phyloP scores from a whole-genome alignment of 345 rosid species.

The Capsella bursapastoris region DNA sequence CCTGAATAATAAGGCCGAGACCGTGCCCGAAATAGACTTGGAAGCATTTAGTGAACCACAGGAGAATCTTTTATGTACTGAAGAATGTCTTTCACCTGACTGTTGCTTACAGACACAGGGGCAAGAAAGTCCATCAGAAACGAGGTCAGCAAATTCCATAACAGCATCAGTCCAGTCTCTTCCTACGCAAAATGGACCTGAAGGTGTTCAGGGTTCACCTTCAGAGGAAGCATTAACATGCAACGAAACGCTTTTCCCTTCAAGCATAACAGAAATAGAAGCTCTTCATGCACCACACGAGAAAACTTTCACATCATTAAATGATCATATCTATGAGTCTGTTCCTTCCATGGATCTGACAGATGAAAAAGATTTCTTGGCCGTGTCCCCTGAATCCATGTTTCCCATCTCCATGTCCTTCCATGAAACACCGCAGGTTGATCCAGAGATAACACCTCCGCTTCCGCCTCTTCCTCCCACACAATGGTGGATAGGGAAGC shows the following conservation, averaged over 20 bases:
- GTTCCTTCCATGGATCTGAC: neutral
- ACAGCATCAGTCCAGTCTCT: conserved; percentile 22
- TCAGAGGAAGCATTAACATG: neutral
- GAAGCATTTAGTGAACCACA: neutral
- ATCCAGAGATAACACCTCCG: conserved; percentile 62
- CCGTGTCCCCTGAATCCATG: conserved; percentile 13
- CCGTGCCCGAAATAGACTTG: neutral
- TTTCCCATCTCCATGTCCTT: conserved; percentile 9
- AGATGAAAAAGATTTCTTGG: conserved; percentile 29
- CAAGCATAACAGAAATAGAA: conserved; percentile 10
- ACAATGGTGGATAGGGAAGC: conserved; percentile 77
- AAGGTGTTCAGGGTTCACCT: conserved; percentile 2
- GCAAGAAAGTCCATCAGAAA: conserved; percentile 3
- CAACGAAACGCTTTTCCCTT: neutral
- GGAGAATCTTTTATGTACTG: neutral
- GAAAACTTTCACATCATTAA: neutral
- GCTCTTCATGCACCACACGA: conserved; percentile 5
- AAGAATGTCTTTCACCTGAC: conserved; percentile 16
- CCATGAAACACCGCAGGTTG: conserved; percentile 46
- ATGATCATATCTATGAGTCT: conserved; percentile 7
- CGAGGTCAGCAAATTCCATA: neutral
- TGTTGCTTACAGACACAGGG: conserved; percentile 2
- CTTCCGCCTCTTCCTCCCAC: conserved; percentile 90
- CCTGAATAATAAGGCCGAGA: conserved; percentile 4
- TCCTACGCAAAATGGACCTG: conserved; percentile 16